Conservation (phyloP, 2,329 filamentous ascomycete genomes). For the Aspergillus candidus region DNA sequence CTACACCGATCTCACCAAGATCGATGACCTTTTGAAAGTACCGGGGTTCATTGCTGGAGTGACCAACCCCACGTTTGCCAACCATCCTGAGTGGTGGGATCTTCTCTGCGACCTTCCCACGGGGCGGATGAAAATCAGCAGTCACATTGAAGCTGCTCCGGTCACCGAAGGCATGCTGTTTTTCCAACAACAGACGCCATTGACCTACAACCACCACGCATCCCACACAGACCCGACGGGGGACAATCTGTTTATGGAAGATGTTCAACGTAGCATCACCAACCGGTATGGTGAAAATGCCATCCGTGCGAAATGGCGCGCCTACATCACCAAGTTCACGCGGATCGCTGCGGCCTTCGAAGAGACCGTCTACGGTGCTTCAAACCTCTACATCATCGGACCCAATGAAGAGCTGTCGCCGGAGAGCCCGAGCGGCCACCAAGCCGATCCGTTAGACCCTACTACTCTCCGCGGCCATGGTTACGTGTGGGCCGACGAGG, state of each 20-base stretch:
- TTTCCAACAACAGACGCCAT: conserved; percentile 67
- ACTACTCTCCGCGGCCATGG: conserved; percentile 71
- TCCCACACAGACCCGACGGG: conserved; percentile 64
- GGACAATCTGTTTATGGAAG: conserved; percentile 81
- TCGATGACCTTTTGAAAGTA: conserved; percentile 91
- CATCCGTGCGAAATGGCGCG: conserved; percentile 85
- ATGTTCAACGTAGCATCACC: conserved; percentile 74
- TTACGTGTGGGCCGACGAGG: conserved; percentile 88
- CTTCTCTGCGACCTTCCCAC: conserved; percentile 87
- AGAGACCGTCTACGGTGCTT: conserved; percentile 89
- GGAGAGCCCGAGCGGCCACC: conserved; percentile 44
- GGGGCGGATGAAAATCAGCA: conserved; percentile 91
- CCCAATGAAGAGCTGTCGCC: conserved; percentile 57
- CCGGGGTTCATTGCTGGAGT: conserved; percentile 97
- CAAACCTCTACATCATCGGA: conserved; percentile 72
- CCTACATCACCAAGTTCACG: conserved; percentile 92
- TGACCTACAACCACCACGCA: conserved; percentile 21
- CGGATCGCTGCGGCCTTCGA: conserved; percentile 90
- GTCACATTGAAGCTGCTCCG: conserved; percentile 71
- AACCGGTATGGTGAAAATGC: conserved; percentile 84
- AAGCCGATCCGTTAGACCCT: conserved; percentile 33
- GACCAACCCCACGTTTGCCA: conserved; percentile 91
- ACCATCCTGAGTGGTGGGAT: conserved; percentile 98
- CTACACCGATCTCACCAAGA: conserved; percentile 95
- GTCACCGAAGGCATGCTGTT: conserved; percentile 78